Evolutionary conservation across 2,329 filamentous ascomycete species (phyloP).

Genomic region (Geosmithia morbida): DNA sequence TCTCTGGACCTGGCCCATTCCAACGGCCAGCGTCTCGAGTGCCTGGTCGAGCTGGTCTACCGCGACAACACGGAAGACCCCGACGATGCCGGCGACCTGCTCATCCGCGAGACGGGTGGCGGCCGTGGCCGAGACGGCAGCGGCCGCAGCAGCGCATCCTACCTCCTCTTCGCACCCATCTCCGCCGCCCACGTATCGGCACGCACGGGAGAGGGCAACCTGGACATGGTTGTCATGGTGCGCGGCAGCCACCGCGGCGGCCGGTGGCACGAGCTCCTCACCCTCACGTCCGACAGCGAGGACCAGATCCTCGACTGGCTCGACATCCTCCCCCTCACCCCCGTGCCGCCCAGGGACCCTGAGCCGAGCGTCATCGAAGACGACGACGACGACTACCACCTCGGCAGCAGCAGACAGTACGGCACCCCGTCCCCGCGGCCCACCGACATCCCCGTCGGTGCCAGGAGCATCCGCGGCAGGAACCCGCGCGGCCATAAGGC

Average conservation of each 20-base stretch:
- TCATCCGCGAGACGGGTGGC: constrained; percentile 80
- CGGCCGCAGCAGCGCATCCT: constrained; percentile 29
- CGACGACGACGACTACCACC: constrained; percentile 9
- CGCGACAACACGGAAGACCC: constrained; percentile 62
- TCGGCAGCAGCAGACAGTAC: neutral
- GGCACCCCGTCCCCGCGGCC: constrained; percentile 4
- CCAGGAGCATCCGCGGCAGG: constrained; percentile 11
- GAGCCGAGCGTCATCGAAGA: constrained; percentile 18
- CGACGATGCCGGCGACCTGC: constrained; percentile 63
- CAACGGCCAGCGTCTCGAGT: constrained; percentile 78
- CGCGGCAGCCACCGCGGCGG: constrained; percentile 50
- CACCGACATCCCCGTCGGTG: constrained; percentile 15
- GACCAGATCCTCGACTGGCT: constrained; percentile 78
- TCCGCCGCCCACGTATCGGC: constrained; percentile 60
- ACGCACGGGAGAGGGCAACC: constrained; percentile 53
- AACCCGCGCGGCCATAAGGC: constrained; percentile 11
- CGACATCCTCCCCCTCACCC: constrained; percentile 50
- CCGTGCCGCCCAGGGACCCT: constrained; percentile 28
- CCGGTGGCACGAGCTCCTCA: constrained; percentile 75
- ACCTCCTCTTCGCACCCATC: constrained; percentile 89
- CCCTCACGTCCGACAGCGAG: constrained; percentile 61
- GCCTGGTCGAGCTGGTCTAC: constrained; percentile 74
- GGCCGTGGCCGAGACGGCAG: constrained; percentile 35
- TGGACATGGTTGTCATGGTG: constrained; percentile 77
- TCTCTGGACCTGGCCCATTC: constrained; percentile 76